Conservation (phyloP, 306 rosid genomes). For the Oxytropis ochrocephala region DNA sequence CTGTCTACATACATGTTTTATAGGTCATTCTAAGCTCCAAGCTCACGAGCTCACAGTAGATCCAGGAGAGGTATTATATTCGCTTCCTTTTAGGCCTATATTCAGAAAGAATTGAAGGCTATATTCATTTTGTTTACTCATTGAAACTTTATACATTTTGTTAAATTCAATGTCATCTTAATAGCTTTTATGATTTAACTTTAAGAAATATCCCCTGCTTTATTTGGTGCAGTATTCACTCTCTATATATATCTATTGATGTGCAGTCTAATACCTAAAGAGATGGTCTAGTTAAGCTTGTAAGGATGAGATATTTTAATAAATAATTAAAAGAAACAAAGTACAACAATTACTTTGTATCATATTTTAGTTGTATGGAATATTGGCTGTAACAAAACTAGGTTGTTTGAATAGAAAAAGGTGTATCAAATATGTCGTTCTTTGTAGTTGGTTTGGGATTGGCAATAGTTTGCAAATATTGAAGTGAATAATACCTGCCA, state of each 20-base stretch:
- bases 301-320: no score
- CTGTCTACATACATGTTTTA: not conserved
- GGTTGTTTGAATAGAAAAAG: no score
- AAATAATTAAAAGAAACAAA: no score
- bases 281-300: no score
- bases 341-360: no score
- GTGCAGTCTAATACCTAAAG: not conserved
- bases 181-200: not conserved
- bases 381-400: no score
- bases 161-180: not conserved
- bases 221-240: not conserved
- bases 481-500: no score
- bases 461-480: no score
- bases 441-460: no score
- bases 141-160: not conserved
- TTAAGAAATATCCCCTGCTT: not conserved
- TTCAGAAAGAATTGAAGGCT: not conserved
- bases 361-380: no score
- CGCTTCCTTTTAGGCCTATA: not conserved
- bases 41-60: slow-evolving; percentile 70
- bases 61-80: slow-evolving; percentile 75
- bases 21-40: slow-evolving; percentile 74
- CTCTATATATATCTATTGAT: not conserved
- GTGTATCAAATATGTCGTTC: no score
- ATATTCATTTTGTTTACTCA: not conserved